phyloP scores from a whole-genome alignment of 169 alveolate species.

The Plasmodium vivax region DNA sequence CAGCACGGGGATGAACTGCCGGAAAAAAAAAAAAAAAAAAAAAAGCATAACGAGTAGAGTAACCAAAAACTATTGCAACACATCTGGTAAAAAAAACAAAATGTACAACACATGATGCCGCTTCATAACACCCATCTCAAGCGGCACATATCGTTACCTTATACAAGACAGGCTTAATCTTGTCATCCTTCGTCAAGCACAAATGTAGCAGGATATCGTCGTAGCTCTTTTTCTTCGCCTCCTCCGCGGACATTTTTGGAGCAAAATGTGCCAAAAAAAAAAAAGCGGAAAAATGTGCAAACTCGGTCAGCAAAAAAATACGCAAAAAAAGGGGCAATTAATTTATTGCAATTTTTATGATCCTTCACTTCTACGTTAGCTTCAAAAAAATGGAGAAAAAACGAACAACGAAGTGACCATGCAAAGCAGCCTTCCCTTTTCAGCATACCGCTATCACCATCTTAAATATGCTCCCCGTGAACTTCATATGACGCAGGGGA shows the following conservation, averaged over 20 bases:
- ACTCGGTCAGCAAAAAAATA: neutral
- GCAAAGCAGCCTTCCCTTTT: neutral
- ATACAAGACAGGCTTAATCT: constrained; percentile 46
- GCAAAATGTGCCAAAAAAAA: neutral
- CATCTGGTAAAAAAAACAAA: neutral
- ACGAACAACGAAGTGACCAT: neutral
- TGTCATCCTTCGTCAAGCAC: constrained; percentile 56
- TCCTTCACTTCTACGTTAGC: neutral
- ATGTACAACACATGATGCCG: neutral
- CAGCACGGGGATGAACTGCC: constrained; percentile 39
- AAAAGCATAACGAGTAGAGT: neutral
- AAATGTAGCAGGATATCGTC: constrained; percentile 53
- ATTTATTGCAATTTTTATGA: neutral
- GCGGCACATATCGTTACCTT: constrained; percentile 18
- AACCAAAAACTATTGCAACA: neutral
- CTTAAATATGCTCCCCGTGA: neutral
- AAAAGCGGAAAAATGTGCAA: constrained; percentile 1
- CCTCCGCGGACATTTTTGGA: constrained; percentile 33
- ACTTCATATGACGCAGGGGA: neutral
- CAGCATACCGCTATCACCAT: neutral
- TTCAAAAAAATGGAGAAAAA: neutral
- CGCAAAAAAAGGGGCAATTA: neutral
- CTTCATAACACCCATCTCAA: neutral
- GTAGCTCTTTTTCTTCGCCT: constrained; percentile 39
- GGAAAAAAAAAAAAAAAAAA: neutral